Evolutionary conservation across 768 basidiomycete genomes (phyloP), one percentile per base, ranked within the genome.

Genomic region (Crucibulum laeve): DNA sequence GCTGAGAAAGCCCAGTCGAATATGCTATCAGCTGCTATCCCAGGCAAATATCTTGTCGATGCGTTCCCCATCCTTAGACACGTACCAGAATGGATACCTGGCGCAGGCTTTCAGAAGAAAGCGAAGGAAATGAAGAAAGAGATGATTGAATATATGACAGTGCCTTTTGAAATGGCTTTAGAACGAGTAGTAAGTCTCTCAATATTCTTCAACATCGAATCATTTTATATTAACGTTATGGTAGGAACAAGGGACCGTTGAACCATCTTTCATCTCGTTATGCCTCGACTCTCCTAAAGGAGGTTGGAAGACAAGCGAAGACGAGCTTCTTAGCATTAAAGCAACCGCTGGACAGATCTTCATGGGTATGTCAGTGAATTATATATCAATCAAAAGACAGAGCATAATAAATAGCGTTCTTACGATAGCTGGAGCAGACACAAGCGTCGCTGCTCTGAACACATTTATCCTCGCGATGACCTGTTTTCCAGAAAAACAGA

Each of bases 41-140:
- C 63, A 4, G 71, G 67, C 26, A 46, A 57, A 24, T 73, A 64
- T 45, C 55, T 70, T 6, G 69, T 77, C 5, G 74, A 76, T 43
- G 38, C 45, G 2, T 30, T 68, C 15, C 61, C 65, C 1, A 21
- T 55, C 11, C 48, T 67, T 22, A 57, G 56, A 52, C 54, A 73
- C 47, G 47, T 81, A 2, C 80, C 80, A 0, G 46, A 54, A 33
- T 82, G 77, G 79, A 56, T 75, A 24, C 80, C 80, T 4, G 81
- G 80, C 8, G 71, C 76, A 1, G 64, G 64, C 1, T 82, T 80
- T 65, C 67, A 73, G 54, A 62, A 62, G 13, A 69, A 76, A 38
- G 77, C 77, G 0, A 53, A 28, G 3, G 46, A 48, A 3, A 80
- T 77, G 78, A 58, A 57, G 11, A 54, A 53, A 32, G 53, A 62